Evolutionary conservation across 495 filamentous ascomycete species (phyloP), one percentile per base, ranked within the genome.

Genomic region (Rostrohypoxylon terebratum): DNA sequence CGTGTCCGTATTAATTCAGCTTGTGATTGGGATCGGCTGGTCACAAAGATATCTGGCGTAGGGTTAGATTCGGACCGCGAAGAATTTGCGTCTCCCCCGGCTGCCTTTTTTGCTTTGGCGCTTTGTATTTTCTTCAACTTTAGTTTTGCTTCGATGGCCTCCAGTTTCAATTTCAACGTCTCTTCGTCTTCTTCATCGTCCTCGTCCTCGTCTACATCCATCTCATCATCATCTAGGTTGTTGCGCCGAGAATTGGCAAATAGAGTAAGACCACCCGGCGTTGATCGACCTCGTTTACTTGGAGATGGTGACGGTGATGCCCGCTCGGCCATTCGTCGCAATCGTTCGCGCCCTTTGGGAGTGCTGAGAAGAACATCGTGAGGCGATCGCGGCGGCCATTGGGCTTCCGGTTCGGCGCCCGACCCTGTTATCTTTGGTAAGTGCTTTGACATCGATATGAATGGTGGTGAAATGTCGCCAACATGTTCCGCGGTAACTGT

Each of bases 171-270:
- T 68, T 94, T 84, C 33, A 98, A 78, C 1, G 89, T 94, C 79
- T 98, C 94, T 75, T 98, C 96, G 73, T 99, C 96, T 28, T 98
- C 94, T 0, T 93, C 91, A 4, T 88, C 90, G 1, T 90, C 87
- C 1, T 86, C 84, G 23, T 86, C 91, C 0, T 86, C 84, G 33
- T 86, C 77, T 13, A 83, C 71, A 44, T 80, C 83, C 51, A 82
- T 72, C 3, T 75, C 82, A 18, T 83, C 79, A 33, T 79, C 67
- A 14, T 63, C 69, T 11, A 58, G 58, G 3, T 51, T 45, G 53
- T 66, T 45, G 54, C 68, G 72, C 28, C 21, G 40, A n/a, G 69
- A 66, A 60, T 68, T 57, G 44, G 71, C 42, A 75, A 69, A 42
- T 68, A 70, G 54, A 68, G 59, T 4, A 33, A 53, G 7, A 25